Evolutionary conservation across 495 filamentous ascomycete species (phyloP), one percentile per base, ranked within the genome.

Genomic region (Penicillium angulare): DNA sequence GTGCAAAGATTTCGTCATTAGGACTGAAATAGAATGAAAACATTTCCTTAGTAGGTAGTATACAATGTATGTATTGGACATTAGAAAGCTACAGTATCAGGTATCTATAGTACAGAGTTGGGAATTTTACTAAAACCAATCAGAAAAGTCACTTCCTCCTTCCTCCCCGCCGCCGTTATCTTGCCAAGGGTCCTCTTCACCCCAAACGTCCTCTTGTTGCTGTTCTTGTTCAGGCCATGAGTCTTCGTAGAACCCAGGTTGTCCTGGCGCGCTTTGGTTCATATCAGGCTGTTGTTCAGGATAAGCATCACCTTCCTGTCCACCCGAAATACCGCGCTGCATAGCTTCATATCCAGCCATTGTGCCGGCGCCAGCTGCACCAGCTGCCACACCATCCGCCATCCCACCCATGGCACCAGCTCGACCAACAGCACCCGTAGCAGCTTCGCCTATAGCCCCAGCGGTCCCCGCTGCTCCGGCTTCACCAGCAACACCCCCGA

Each of bases 321-420:
- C 59, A 8, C 55, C 62, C 3, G 53, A 38, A 52, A 63, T 64
- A 3, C 78, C 75, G 50, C 79, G 57, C 42, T 82, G 81, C 79
- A 85, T 81, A 0, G 82, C 82, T 57, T 85, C 84, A 60, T 84
- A 84, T 10, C 81, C 84, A 16, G 80, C 82, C 68, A 84, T 75
- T 7, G 79, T 72, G 72, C 15, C 69, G 0, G 72, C 71, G 9
- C 64, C 72, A 1, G 65, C 68, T 50, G 64, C 68, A 6, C 61
- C 45, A 17, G 45, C 12, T 26, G 59, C 64, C 16, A 74, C 60
- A 3, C 74, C 71, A 47, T 73, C 69, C 15, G 69, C 61, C 32
- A 73, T 66, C 13, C 63, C 64, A 18, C 75, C 79, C 26, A 61
- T 65, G 23, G 49, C 53, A 10, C 56, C 53, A 7, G 47, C 56